A percentile compares a stretch with the other conserved stretches of the same genome.
phyloP scores from a whole-genome alignment of 441 rosid genomes.

The Populus hybrid region DNA sequence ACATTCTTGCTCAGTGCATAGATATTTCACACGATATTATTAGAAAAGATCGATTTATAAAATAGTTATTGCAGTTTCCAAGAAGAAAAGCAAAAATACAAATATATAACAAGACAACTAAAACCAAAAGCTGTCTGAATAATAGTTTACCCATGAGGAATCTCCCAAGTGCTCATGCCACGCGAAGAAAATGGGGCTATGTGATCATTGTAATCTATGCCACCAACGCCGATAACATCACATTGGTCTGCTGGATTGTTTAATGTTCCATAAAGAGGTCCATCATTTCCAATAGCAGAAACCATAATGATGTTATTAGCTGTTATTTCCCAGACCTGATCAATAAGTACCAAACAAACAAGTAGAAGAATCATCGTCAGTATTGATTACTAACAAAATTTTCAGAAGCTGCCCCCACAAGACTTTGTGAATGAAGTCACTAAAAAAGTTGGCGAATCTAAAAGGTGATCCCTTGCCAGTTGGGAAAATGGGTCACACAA shows the following conservation, averaged over 20 bases:
- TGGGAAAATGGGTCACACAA: neutral
- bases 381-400: neutral
- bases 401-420: neutral
- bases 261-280: constrained; percentile 98
- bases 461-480: neutral
- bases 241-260: constrained; percentile 99
- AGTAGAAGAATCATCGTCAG: neutral
- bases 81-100: neutral
- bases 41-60: neutral
- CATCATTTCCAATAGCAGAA: constrained; percentile 99
- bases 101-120: neutral
- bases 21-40: neutral
- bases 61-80: neutral
- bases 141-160: constrained; percentile 88
- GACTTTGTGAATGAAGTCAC: constrained; percentile 12
- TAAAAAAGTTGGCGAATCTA: neutral
- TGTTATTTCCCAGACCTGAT: constrained; percentile 97
- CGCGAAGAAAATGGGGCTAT: constrained; percentile 99
- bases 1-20: constrained; percentile 3
- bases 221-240: constrained; percentile 98
- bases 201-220: constrained; percentile 93
- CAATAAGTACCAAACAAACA: constrained; percentile 21
- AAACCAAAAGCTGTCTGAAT: neutral
- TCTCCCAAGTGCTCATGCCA: constrained; percentile 99
- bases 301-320: constrained; percentile 98